Base-by-base conservation (phyloP, 2,329 filamentous ascomycete genomes). In the Nannizzia gypsea region DNA sequence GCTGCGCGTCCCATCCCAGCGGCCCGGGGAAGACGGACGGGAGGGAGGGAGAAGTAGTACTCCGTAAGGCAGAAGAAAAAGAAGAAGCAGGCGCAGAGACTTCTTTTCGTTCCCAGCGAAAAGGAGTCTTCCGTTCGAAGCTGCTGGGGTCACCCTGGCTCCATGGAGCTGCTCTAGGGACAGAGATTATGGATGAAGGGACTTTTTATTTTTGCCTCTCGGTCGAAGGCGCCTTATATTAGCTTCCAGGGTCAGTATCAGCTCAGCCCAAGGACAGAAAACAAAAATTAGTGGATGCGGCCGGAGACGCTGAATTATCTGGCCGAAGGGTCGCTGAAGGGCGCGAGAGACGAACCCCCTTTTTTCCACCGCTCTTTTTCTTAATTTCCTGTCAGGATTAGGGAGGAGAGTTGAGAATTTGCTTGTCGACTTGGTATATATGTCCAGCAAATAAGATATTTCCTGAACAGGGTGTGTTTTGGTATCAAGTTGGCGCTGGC, bases 401-500 rank as follows among this genome's bases (percentile, higher is more conserved):
- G 9, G 6, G 46, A n/a, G 13, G 9, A 15, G 46, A n/a, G 11
- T 52, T 26, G 24, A 26, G 11, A n/a, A 20, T 52, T 22, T 9
- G 9, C 6, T 26, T 22, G 46, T 26, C 22, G 26, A 34, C 20
- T 34, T 13, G 48, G 13, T 8, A 26, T 26, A 31, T 8, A 54
- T 50, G 44, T 20, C 24, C 15, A 54, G 28, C 26, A 54, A 54
- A n/a, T 54, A 54, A 48, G 44, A 26, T 24, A 48, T 48, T 42
- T 28, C 44, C 5, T 26, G 48, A 34, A 15, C 48, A 54, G 20
- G 48, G 48, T 54, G 48, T 54, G 48, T 54, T 54, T 54, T 54
- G 48, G 26, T 54, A 54, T 54, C 48, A 54, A 34, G 48, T n/a
- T 34, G 48, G 48, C 44, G 44, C 44, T 26, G 44, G 44, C 44